Evolutionary conservation across 441 rosid species (phyloP), one percentile per base, ranked within the genome.

Genomic region (Pelargonium fulgidum): DNA sequence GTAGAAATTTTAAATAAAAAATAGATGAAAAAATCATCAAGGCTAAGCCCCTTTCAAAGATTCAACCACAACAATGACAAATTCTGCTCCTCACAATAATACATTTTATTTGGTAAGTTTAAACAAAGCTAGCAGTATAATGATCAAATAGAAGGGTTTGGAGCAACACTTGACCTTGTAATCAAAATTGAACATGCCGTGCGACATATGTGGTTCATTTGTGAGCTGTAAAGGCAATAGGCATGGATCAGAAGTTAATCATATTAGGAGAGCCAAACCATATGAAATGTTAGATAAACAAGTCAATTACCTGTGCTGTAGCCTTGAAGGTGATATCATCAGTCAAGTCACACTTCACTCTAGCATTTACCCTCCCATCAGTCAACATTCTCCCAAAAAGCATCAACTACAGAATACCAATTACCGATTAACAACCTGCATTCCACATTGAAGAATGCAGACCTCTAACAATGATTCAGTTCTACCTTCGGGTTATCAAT

Each of bases 321-420:
- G 92, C 96, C 76, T 88, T 93, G 82, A 93, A 33, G 59, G 84
- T 64, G 41, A 91, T 78, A 79, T 82, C 81, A 12, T 93, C 96
- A 12, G 96, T 88, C 78, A 91, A 70, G 82, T 93, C 99, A 69
- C 85, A 87, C 70, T 88, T 93, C 76, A 83, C 85, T 81, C 99
- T 88, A n/a, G 97, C 99, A 70, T 73, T 89, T 68, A 88, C 72
- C 76, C 95, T 86, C 76, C 97, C 99, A 79, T 93, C 99, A 0
- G 92, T 89, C 87, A 89, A 62, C 13, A 93, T 81, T 78, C 97
- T 88, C 73, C 99, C 97, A 68, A 91, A 75, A 72, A 93, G 96
- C 97, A 93, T 85, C 80, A 87, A 70, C 99, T 91, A 77, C 52
- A 67, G 19, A 70, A 41, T 65, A 42, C 13, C 68, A 59, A 78